Evolutionary conservation across 495 filamentous ascomycete genomes (phyloP), one percentile per base, ranked within the genome.

Genomic region (Lophiotrema nucula): DNA sequence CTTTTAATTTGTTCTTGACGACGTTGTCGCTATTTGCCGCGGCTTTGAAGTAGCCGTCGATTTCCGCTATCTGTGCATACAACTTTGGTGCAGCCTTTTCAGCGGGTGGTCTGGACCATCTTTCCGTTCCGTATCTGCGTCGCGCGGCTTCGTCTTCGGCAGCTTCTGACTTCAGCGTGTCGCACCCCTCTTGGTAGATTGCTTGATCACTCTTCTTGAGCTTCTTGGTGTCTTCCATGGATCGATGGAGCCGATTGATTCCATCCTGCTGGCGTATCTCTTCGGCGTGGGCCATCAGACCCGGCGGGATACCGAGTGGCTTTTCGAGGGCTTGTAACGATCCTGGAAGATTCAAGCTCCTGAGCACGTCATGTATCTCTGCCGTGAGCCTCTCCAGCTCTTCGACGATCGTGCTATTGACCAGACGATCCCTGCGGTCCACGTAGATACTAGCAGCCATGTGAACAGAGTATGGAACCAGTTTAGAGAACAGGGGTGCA

Each of bases 401-500:
- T 13, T 85, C 84, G 57, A 97, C 86, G 26, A 97, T 87, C 18
- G 81, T 83, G 56, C 85, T 86, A 71, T 95, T 96, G 50, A 98
- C 82, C 26, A 96, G 74, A 28, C 92, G 81, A 69, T 98, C 92
- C 33, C 92, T 80, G 39, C 92, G 82, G 70, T 97, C 90, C 27
- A 89, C 92, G 67, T 98, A 98, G 13, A 97, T 96, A 49, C 89
- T 95, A 4, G 93, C 88, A 19, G 93, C 93, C 38, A 97, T 79
- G 66, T 97, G 93, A 3, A 97, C 93, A 2, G 92, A 89, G 70
- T 96, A 97, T 6, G 93, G 93, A 1, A 98, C 93, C 16, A 98
- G 79, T 67, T 92, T 95, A 4, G 88, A 81, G 65, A 98, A 97
- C 19, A 98, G 71, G 2, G 89, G 87, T 33, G 85, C 87, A 0